Evolutionary conservation across 108 stramenopile genomes (phyloP).

Genomic region (Nannochloropsis oceanica): DNA sequence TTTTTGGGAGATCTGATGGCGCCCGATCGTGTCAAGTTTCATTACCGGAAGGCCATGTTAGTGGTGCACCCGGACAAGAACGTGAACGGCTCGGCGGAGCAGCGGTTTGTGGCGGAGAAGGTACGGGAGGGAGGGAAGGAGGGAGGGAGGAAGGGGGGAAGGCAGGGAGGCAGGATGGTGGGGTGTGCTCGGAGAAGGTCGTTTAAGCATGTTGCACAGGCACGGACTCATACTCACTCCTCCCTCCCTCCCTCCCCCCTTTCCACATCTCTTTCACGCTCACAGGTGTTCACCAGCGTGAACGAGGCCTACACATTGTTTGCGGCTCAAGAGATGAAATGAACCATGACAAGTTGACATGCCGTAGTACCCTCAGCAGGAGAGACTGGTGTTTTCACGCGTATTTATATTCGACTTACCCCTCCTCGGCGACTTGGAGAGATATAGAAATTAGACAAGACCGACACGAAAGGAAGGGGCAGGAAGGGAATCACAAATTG

Average conservation of each 20-base stretch:
- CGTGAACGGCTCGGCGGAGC: slow-evolving; percentile 57
- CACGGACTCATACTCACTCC: not conserved
- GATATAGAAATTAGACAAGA: no score
- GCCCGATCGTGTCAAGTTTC: slow-evolving; percentile 62
- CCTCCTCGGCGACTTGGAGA: no score
- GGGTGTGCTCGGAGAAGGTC: not conserved
- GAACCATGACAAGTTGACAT: no score
- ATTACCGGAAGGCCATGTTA: slow-evolving; percentile 68
- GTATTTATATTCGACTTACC: no score
- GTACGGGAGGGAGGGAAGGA: slow-evolving; percentile 10
- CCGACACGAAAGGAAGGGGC: no score
- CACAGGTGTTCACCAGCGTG: slow-evolving; percentile 29
- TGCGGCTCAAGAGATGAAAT: slow-evolving; percentile 10
- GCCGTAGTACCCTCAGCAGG: no score
- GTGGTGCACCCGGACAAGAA: slow-evolving; percentile 95
- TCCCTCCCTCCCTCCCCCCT: not conserved
- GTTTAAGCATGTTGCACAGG: not conserved
- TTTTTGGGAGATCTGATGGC: slow-evolving; percentile 78
- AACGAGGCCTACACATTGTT: slow-evolving; percentile 30
- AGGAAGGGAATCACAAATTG: no score
- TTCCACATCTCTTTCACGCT: not conserved
- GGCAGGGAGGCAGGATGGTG: no score
- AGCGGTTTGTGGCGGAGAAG: slow-evolving; percentile 70
- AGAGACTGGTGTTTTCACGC: no score
- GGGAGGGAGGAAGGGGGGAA: no score